phyloP scores from a whole-genome alignment of 2,329 filamentous ascomycete species.

The Aspergillus novofumigatus region DNA sequence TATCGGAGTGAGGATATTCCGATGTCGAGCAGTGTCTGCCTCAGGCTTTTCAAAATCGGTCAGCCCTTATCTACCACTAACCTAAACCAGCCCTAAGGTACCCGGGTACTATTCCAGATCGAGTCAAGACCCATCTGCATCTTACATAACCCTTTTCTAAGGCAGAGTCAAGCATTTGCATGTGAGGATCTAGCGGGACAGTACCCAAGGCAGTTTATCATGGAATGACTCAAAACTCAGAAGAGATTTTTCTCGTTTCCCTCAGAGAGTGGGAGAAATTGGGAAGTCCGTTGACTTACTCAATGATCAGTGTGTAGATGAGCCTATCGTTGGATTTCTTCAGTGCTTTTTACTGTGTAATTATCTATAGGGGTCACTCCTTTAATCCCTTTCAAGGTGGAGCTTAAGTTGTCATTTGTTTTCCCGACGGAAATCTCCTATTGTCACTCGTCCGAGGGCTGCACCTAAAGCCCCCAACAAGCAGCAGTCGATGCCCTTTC shows the following conservation, averaged over 20 bases:
- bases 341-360: neutral
- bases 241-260: neutral
- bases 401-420: conserved; percentile 1
- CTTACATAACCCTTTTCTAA: neutral
- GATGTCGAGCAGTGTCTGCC: neutral
- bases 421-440: conserved; percentile 7
- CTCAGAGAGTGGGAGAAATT: neutral
- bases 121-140: neutral
- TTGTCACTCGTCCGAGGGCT: conserved; percentile 2
- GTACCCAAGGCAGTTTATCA: neutral
- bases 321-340: neutral
- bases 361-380: neutral
- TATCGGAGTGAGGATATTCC: neutral
- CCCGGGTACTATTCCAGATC: neutral
- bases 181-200: neutral
- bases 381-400: neutral
- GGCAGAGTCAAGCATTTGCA: neutral
- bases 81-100: neutral
- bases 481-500: conserved; percentile 29
- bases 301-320: neutral
- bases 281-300: neutral
- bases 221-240: neutral
- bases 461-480: conserved; percentile 10
- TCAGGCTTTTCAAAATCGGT: neutral
- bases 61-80: neutral